These are phyloP conservation scores for Candida glaebosa DNA, from an alignment of 805 yeast species.

Conservation along the genomic window DNA sequence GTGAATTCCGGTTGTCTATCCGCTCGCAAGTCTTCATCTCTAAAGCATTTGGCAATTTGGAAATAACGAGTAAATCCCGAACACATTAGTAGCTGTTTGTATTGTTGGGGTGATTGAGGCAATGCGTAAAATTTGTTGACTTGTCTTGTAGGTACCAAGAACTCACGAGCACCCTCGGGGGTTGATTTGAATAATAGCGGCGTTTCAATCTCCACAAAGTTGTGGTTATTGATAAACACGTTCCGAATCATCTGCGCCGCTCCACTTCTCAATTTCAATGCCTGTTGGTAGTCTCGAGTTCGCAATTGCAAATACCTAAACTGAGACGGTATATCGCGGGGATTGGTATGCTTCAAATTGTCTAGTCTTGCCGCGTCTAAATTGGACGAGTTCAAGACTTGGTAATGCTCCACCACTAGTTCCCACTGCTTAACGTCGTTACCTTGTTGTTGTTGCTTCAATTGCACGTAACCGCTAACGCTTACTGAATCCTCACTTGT, in stretches of 20 bases:
- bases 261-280: conserved; percentile 53
- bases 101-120: conserved; percentile 98
- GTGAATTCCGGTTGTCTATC: conserved; percentile 98
- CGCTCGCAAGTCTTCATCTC: conserved; percentile 92
- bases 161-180: conserved; percentile 97
- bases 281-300: conserved; percentile 50
- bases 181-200: conserved; percentile 92
- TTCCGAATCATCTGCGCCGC: conserved; percentile 48
- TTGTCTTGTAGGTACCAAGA: conserved; percentile 84
- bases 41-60: conserved; percentile 90
- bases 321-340: conserved; percentile 69
- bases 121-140: conserved; percentile 69
- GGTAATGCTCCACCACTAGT: conserved; percentile 47
- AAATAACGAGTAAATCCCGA: conserved; percentile 84
- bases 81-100: conserved; percentile 91
- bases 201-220: conserved; percentile 84
- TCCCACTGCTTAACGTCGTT: conserved; percentile 44
- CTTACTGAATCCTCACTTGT: conserved; percentile 71
- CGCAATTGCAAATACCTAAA: conserved; percentile 80
- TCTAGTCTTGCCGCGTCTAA: conserved; percentile 67
- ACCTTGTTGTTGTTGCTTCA: conserved; percentile 21
- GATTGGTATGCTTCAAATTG: conserved; percentile 46
- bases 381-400: conserved; percentile 60
- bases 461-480: conserved; percentile 52
- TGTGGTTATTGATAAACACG: conserved; percentile 31